A percentile compares a stretch with the other conserved stretches of the same genome.
Conservation (phyloP, 2,329 filamentous ascomycete species). For the Pochonia chlamydosporia region DNA sequence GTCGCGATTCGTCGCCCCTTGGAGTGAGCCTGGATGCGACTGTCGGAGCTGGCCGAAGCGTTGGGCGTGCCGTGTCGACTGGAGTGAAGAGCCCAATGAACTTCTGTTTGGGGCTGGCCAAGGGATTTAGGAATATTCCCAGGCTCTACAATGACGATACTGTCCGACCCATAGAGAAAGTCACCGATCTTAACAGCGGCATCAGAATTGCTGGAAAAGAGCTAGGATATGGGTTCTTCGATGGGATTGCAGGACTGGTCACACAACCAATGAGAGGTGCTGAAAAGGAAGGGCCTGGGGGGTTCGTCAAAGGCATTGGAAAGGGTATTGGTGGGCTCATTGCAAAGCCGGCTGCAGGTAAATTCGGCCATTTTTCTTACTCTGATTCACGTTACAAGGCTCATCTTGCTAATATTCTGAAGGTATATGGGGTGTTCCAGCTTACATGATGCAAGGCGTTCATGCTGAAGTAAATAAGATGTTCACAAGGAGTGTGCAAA, state of each 20-base stretch:
- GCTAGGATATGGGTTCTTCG: slow-evolving; percentile 71
- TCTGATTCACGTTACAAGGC: neutral
- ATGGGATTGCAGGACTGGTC: slow-evolving; percentile 74
- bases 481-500: slow-evolving; percentile 65
- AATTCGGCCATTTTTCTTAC: slow-evolving; percentile 19
- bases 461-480: slow-evolving; percentile 69
- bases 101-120: slow-evolving; percentile 73
- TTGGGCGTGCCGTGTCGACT: slow-evolving; percentile 68
- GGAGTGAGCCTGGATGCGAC: slow-evolving; percentile 47
- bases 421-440: slow-evolving; percentile 62
- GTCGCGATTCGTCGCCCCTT: slow-evolving; percentile 13
- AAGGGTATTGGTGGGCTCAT: slow-evolving; percentile 79
- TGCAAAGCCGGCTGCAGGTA: slow-evolving; percentile 75
- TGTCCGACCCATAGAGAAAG: slow-evolving; percentile 70
- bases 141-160: slow-evolving; percentile 80
- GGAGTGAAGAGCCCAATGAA: slow-evolving; percentile 78
- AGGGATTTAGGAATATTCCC: slow-evolving; percentile 84
- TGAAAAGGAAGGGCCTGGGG: slow-evolving; percentile 42
- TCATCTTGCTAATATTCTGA: neutral
- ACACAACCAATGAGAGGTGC: slow-evolving; percentile 66
- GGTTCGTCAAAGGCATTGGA: slow-evolving; percentile 72
- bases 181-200: slow-evolving; percentile 71
- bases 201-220: slow-evolving; percentile 73
- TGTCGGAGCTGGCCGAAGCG: slow-evolving; percentile 59
- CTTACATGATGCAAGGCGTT: slow-evolving; percentile 77